phyloP scores from a whole-genome alignment of 306 rosid genomes.

The Rosa multiflora region DNA sequence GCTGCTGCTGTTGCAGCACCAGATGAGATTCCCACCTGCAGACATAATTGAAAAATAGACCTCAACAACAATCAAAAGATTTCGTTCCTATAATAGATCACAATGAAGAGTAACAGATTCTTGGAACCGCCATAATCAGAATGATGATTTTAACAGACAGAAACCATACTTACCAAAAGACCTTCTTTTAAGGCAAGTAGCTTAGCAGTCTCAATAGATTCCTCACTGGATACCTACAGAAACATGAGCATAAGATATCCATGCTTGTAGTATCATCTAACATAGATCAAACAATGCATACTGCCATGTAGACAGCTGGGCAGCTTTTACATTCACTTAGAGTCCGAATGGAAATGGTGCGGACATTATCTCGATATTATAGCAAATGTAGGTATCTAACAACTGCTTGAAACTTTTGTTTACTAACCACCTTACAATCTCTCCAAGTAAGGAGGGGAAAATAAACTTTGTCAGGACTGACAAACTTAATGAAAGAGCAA shows the following conservation, averaged over 20 bases:
- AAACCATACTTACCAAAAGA: background rate
- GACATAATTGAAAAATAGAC: slow-evolving; percentile 9
- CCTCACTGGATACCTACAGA: slow-evolving; percentile 55
- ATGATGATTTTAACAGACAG: background rate
- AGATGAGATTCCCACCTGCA: slow-evolving; percentile 81
- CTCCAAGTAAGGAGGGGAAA: too few relatives aligned
- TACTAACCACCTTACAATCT: too few relatives aligned
- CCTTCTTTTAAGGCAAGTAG: slow-evolving; percentile 77
- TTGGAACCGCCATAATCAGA: background rate
- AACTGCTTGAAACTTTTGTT: too few relatives aligned
- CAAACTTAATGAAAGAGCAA: too few relatives aligned
- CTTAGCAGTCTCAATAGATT: slow-evolving; percentile 71
- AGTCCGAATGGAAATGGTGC: too few relatives aligned
- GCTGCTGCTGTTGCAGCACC: slow-evolving; percentile 86
- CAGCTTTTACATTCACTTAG: too few relatives aligned
- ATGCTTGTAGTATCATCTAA: background rate
- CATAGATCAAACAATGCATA: background rate
- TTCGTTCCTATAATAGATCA: background rate
- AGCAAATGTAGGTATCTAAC: too few relatives aligned
- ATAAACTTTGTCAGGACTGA: too few relatives aligned
- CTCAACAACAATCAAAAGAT: background rate
- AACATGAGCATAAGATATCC: background rate
- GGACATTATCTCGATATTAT: too few relatives aligned
- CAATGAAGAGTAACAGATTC: background rate
- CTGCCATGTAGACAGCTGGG: background rate